These are phyloP conservation scores for Penicillium goetzii DNA, from an alignment of 495 filamentous ascomycete species.

Conservation along the genomic window DNA sequence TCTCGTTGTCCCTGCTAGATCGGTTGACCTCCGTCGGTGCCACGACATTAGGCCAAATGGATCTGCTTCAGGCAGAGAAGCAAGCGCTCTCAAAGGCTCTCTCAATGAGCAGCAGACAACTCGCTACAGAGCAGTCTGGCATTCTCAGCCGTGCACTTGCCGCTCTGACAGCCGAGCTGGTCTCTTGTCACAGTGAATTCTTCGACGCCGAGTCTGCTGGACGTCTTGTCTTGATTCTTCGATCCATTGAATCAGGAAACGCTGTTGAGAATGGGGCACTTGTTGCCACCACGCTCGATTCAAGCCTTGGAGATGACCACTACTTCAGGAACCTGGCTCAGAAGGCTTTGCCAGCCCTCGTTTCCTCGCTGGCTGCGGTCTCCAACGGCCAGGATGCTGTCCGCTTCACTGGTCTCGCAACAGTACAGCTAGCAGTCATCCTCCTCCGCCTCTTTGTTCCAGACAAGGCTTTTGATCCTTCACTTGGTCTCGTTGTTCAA, in stretches of 20 bases:
- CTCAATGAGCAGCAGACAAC: conserved; percentile 47
- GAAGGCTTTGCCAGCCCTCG: conserved; percentile 38
- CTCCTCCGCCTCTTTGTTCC: conserved; percentile 80
- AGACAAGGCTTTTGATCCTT: conserved; percentile 83
- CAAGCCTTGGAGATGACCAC: conserved; percentile 34
- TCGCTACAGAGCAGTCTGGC: conserved; percentile 50
- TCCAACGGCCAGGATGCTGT: conserved; percentile 20
- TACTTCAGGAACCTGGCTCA: conserved; percentile 42
- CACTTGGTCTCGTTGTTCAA: conserved; percentile 73
- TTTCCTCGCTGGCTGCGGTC: conserved; percentile 31
- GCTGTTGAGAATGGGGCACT: conserved; percentile 20
- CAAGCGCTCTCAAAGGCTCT: conserved; percentile 61
- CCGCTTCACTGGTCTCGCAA: conserved; percentile 35
- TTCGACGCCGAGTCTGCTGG: conserved; percentile 38
- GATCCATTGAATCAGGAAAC: conserved; percentile 26
- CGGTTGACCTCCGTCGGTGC: conserved; percentile 57
- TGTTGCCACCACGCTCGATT: conserved; percentile 25
- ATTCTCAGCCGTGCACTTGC: conserved; percentile 53
- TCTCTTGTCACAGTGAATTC: conserved; percentile 47
- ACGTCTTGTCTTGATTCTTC: conserved; percentile 31
- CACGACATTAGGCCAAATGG: conserved; percentile 62
- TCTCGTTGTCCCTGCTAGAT: conserved; percentile 60
- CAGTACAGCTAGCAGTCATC: conserved; percentile 46
- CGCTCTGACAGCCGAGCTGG: conserved; percentile 52
- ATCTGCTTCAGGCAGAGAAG: conserved; percentile 67